phyloP scores from a whole-genome alignment of 306 rosid genomes.

The Acacia crassicarpa region DNA sequence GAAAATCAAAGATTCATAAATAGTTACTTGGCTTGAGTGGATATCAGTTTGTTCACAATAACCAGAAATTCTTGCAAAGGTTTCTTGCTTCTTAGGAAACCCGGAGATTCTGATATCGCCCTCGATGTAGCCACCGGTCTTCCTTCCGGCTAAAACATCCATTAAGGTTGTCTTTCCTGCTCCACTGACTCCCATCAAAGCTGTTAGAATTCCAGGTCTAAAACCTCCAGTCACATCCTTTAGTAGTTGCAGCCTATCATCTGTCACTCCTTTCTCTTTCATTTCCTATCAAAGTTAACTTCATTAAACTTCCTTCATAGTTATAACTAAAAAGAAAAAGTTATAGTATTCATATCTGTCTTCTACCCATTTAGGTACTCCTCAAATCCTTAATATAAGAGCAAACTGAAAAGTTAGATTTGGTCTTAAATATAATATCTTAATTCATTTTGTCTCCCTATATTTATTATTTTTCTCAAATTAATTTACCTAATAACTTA shows the following conservation, averaged over 20 bases:
- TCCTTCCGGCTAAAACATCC: constrained; percentile 98
- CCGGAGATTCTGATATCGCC: constrained; percentile 91
- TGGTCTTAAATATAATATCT: too few species aligned
- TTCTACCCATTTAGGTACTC: background rate
- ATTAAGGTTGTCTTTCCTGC: constrained; percentile 98
- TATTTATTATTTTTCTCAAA: too few species aligned
- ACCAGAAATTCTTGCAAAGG: constrained; percentile 84
- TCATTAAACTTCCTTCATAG: background rate
- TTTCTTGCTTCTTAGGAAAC: constrained; percentile 72
- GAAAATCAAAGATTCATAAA: constrained; percentile 70
- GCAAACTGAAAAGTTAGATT: too few species aligned
- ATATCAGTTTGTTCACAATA: constrained; percentile 90
- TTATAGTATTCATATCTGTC: background rate
- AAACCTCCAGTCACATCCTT: constrained; percentile 68
- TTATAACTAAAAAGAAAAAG: background rate
- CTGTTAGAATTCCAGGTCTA: too few species aligned
- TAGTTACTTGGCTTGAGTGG: constrained; percentile 88
- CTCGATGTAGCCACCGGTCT: constrained; percentile 89
- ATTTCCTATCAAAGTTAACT: constrained; percentile 62
- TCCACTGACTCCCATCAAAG: constrained; percentile 98
- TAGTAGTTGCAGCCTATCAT: constrained; percentile 72
- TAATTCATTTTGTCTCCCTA: too few species aligned
- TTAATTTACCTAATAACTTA: background rate
- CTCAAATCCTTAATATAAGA: too few species aligned
- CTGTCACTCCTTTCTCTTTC: constrained; percentile 83